Evolutionary conservation across 306 rosid species (phyloP).

Genomic region (Trifolium subterraneum): DNA sequence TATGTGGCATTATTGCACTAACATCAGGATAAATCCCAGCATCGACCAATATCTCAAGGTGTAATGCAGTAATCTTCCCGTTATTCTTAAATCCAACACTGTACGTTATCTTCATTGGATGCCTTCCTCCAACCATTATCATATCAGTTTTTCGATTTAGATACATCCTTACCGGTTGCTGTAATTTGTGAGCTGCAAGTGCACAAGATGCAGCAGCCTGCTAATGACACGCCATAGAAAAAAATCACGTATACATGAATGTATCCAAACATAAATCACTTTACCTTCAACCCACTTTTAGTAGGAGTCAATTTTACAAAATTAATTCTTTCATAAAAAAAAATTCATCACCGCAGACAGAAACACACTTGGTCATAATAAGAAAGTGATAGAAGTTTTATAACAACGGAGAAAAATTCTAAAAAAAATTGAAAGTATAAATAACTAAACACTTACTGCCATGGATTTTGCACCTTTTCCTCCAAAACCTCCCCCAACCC

Average conservation of each 20-base stretch:
- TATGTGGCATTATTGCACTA: conserved; percentile 60
- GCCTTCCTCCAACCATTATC: conserved; percentile 94
- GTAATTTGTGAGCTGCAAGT: conserved; percentile 78
- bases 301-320: too few species aligned
- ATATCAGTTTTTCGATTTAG: conserved; percentile 83
- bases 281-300: too few species aligned
- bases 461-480: conserved; percentile 67
- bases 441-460: conserved; percentile 58
- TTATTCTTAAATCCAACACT: conserved; percentile 76
- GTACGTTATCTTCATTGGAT: conserved; percentile 87
- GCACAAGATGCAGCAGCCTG: conserved; percentile 87
- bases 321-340: too few species aligned
- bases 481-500: conserved; percentile 87
- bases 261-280: neutral
- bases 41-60: conserved; percentile 69
- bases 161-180: conserved; percentile 69
- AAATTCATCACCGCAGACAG: too few species aligned
- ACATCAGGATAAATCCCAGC: conserved; percentile 70
- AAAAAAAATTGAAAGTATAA: too few species aligned
- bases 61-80: conserved; percentile 81
- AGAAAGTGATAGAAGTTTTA: too few species aligned
- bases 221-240: conserved; percentile 1
- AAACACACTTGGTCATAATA: too few species aligned
- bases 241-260: neutral
- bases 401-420: too few species aligned